These are phyloP conservation scores for Filobasidium wieringae DNA, from an alignment of 768 basidiomycete species.

Conservation along the genomic window DNA sequence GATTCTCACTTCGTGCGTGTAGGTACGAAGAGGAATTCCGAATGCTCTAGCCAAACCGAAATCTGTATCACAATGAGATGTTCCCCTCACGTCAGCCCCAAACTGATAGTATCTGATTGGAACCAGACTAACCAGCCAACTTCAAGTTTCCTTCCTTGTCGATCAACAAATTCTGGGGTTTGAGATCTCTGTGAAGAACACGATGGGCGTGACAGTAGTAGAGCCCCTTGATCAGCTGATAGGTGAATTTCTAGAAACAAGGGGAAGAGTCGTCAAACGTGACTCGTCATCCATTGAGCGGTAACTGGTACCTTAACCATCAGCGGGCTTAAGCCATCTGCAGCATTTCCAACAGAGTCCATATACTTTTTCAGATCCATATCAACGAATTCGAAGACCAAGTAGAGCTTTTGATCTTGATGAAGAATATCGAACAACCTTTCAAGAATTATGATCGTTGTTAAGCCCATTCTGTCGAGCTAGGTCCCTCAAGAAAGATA, in stretches of 20 bases:
- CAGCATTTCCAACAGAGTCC: slow-evolving; percentile 61
- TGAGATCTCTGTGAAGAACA: slow-evolving; percentile 92
- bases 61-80: slow-evolving; percentile 42
- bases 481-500: no score
- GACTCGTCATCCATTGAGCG: slow-evolving; percentile 16
- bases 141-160: slow-evolving; percentile 82
- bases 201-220: slow-evolving; percentile 91
- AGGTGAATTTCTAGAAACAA: slow-evolving; percentile 76
- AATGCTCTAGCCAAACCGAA: slow-evolving; percentile 94
- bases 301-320: slow-evolving; percentile 69
- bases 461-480: background rate
- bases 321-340: slow-evolving; percentile 49
- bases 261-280: background rate
- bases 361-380: slow-evolving; percentile 95
- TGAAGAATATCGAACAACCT: slow-evolving; percentile 95
- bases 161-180: slow-evolving; percentile 91
- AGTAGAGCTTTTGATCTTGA: slow-evolving; percentile 89
- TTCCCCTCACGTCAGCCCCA: background rate
- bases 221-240: slow-evolving; percentile 80
- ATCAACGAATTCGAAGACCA: slow-evolving; percentile 96
- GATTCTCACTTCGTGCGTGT: slow-evolving; percentile 79
- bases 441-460: background rate
- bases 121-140: slow-evolving; percentile 47
- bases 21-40: slow-evolving; percentile 96
- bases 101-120: background rate